Base-by-base conservation (phyloP, 106 monocot species). In the Triglochin maritima region DNA sequence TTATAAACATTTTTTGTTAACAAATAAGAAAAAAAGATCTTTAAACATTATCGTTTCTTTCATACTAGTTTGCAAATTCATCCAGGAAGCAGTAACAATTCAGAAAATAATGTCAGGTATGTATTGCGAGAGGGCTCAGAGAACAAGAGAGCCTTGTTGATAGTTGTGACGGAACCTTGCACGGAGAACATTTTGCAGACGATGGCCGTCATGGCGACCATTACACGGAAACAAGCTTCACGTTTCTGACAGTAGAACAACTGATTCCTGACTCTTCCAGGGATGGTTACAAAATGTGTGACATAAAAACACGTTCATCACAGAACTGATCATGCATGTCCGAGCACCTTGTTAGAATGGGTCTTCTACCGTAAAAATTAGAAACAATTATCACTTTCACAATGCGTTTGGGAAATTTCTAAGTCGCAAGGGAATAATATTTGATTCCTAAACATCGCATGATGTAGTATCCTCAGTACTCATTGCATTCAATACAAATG, bases 71-170 rank as follows among this genome's bases (percentile, higher is more conserved):
- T 29, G 29, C 29, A 29, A 29, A 29, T 29, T 29, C 29, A 62
- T 9, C 42, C 8, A 62, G 29, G 44, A n/a, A 4, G 17, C 46
- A 62, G 9, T 15, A 11, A 14, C n/a, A 48, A 7, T 46, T n/a
- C 8, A 44, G 4, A 62, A 44, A 49, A 12, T 55, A 43, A 61
- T 60, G 73, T 44, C 72, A 93, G 93, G 88, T 68, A 50, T 74
- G 79, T 71, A 55, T 88, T 52, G 93, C 85, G 6, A 84, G 56
- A 78, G 83, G 93, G 16, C 76, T 73, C 71, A 29, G 29, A 29
- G 29, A 29, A 29, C 83, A 79, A 42, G 69, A 50, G 58, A 64
- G 46, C 46, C 77, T 77, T 48, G 47, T 58, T 44, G 73, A 76
- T 44, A 81, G 59, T 53, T 75, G 49, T 44, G 56, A 48, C 17